Conservation (phyloP, 2,329 filamentous ascomycete genomes). For the Metarhizium guizhouense region DNA sequence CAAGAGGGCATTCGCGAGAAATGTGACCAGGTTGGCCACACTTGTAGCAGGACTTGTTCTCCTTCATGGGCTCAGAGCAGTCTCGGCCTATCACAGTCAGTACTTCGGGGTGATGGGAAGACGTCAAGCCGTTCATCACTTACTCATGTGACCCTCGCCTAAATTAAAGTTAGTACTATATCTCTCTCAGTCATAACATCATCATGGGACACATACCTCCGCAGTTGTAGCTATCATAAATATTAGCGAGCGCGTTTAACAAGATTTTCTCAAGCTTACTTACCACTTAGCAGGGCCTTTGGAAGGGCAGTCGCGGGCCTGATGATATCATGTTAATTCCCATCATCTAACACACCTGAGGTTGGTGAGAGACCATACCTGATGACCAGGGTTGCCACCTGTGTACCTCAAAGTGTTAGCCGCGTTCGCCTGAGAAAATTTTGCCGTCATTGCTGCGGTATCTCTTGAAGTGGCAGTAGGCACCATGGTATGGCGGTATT, state of each 20-base stretch:
- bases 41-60: slow-evolving; percentile 70
- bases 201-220: slow-evolving; percentile 46
- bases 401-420: not conserved
- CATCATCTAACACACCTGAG: not conserved
- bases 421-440: not conserved
- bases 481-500: too few species aligned
- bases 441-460: not conserved
- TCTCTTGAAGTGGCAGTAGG: not conserved
- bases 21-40: slow-evolving; percentile 83
- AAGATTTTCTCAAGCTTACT: slow-evolving; percentile 19
- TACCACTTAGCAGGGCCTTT: slow-evolving; percentile 77
- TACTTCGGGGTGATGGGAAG: not conserved
- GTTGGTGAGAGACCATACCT: slow-evolving; percentile 44
- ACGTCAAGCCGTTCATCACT: slow-evolving; percentile 23
- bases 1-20: slow-evolving; percentile 71
- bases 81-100: slow-evolving; percentile 61
- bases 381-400: slow-evolving; percentile 68
- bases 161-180: slow-evolving; percentile 16
- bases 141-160: slow-evolving; percentile 70
- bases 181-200: not conserved
- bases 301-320: slow-evolving; percentile 82
- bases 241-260: slow-evolving; percentile 11
- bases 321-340: slow-evolving; percentile 11
- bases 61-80: slow-evolving; percentile 81
- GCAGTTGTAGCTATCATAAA: slow-evolving; percentile 63